phyloP scores from a whole-genome alignment of 768 basidiomycete genomes.

The Mycena rebaudengoi region DNA sequence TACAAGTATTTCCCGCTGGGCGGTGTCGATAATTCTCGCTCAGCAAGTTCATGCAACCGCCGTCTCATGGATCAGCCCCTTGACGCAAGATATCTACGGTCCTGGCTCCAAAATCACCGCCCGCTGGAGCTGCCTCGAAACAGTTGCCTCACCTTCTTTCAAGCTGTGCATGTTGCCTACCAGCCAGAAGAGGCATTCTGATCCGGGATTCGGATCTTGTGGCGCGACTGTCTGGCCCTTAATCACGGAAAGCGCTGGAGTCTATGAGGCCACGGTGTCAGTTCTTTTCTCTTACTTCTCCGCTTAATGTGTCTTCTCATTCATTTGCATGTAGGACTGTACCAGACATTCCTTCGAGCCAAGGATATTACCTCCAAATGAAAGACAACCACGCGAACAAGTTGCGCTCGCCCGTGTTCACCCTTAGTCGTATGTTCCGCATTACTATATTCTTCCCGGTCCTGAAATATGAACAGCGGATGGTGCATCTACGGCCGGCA shows the following conservation, averaged over 20 bases:
- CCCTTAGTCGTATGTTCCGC: constrained; percentile 16
- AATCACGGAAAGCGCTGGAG: constrained; percentile 11
- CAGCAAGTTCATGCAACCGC: not conserved
- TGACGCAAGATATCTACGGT: constrained; percentile 7
- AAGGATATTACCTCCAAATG: constrained; percentile 14
- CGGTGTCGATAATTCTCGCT: too few species aligned
- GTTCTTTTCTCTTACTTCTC: not conserved
- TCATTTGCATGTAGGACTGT: constrained; percentile 6
- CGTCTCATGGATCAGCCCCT: constrained; percentile 20
- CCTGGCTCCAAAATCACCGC: constrained; percentile 13
- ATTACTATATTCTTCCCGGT: not conserved
- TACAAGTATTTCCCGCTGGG: too few species aligned
- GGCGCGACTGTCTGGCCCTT: constrained; percentile 4
- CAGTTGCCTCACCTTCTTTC: constrained; percentile 4
- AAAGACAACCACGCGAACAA: not conserved
- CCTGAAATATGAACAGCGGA: not conserved
- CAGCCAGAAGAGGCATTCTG: not conserved
- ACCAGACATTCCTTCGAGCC: not conserved
- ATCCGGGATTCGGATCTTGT: constrained; percentile 3
- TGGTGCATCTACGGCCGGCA: not conserved
- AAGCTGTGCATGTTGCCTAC: constrained; percentile 13
- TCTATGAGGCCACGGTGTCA: constrained; percentile 8
- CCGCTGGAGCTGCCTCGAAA: constrained; percentile 10
- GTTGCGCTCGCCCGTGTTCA: constrained; percentile 17
- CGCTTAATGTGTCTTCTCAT: not conserved